phyloP scores from a whole-genome alignment of 1,284 basidiomycete species.

The Ganoderma sinense region DNA sequence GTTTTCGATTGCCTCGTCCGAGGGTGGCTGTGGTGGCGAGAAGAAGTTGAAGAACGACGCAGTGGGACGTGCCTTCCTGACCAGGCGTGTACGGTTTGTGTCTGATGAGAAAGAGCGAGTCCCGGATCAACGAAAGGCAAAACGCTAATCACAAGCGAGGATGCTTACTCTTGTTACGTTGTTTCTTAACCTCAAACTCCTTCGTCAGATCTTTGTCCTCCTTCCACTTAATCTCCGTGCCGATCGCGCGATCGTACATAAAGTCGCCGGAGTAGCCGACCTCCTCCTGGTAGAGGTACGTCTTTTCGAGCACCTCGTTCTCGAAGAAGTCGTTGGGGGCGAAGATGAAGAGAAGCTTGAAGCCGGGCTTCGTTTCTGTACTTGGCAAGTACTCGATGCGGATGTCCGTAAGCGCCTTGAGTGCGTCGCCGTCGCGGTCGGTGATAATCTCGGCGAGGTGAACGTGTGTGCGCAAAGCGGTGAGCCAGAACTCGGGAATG shows the following conservation, averaged over 20 bases:
- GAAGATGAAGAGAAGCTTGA: slow-evolving; percentile 91
- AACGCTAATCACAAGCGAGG: slow-evolving; percentile 14
- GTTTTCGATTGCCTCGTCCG: slow-evolving; percentile 74
- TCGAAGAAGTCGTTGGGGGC: slow-evolving; percentile 88
- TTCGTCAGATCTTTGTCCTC: slow-evolving; percentile 98
- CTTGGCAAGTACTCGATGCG: slow-evolving; percentile 69
- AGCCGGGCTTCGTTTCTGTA: slow-evolving; percentile 84
- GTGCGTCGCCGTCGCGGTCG: slow-evolving; percentile 87
- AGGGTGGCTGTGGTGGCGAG: slow-evolving; percentile 82
- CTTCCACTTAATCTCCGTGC: slow-evolving; percentile 95
- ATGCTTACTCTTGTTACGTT: slow-evolving; percentile 93
- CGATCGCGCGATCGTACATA: slow-evolving; percentile 93
- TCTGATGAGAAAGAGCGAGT: slow-evolving; percentile 53
- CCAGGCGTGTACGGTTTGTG: slow-evolving; percentile 92
- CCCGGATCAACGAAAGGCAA: slow-evolving; percentile 19
- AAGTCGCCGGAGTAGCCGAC: slow-evolving; percentile 96
- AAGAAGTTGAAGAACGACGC: slow-evolving; percentile 99
- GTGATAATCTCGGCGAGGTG: slow-evolving; percentile 92
- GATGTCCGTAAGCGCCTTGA: slow-evolving; percentile 75
- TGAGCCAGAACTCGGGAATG: slow-evolving; percentile 98
- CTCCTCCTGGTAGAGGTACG: slow-evolving; percentile 94
- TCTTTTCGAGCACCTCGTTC: slow-evolving; percentile 88
- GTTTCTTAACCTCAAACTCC: slow-evolving; percentile 99
- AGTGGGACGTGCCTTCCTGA: slow-evolving; percentile 87
- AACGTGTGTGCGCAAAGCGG: slow-evolving; percentile 92